A percentile compares a stretch with the other conserved stretches of the same genome.
These are phyloP conservation scores for Penicillium sclerotiorum DNA, from an alignment of 2,329 filamentous ascomycete species.

Conservation along the genomic window DNA sequence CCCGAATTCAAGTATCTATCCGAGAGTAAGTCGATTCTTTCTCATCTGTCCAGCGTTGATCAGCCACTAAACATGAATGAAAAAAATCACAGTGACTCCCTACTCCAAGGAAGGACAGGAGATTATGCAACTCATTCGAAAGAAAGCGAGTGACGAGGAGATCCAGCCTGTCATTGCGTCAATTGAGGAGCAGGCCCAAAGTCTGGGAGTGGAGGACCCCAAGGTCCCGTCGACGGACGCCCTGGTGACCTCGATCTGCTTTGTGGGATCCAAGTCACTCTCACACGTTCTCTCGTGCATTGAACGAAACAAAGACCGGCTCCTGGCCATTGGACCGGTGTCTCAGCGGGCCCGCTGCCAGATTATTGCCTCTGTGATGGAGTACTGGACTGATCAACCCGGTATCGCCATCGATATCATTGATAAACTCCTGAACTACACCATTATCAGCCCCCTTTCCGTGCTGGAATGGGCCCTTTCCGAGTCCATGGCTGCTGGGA, in stretches of 20 bases:
- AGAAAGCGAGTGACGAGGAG: conserved; percentile 82
- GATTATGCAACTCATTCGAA: conserved; percentile 74
- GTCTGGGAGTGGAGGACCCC: conserved; percentile 70
- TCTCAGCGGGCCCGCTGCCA: conserved; percentile 79
- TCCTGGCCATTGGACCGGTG: conserved; percentile 74
- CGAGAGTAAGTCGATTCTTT: conserved; percentile 59
- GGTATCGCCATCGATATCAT: conserved; percentile 90
- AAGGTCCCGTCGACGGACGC: conserved; percentile 87
- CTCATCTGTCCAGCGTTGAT: background rate
- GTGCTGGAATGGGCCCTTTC: conserved; percentile 89
- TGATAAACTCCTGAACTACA: conserved; percentile 97
- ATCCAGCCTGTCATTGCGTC: conserved; percentile 78
- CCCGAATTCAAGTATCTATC: conserved; percentile 90
- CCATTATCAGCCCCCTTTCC: conserved; percentile 80
- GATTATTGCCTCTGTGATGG: conserved; percentile 86
- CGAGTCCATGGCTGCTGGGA: conserved; percentile 65
- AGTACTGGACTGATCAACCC: conserved; percentile 91
- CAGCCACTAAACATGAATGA: background rate
- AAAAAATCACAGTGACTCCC: conserved; percentile 62
- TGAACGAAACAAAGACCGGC: conserved; percentile 87
- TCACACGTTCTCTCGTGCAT: conserved; percentile 96
- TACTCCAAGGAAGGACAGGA: conserved; percentile 85
- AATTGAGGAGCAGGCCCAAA: conserved; percentile 77
- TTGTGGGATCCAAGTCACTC: conserved; percentile 90
- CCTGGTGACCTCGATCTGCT: conserved; percentile 91